Percentiles rank a stretch among this genome's conserved stretches.
Evolutionary conservation across 2,329 filamentous ascomycete species (phyloP).

Genomic region (Onygena corvina): DNA sequence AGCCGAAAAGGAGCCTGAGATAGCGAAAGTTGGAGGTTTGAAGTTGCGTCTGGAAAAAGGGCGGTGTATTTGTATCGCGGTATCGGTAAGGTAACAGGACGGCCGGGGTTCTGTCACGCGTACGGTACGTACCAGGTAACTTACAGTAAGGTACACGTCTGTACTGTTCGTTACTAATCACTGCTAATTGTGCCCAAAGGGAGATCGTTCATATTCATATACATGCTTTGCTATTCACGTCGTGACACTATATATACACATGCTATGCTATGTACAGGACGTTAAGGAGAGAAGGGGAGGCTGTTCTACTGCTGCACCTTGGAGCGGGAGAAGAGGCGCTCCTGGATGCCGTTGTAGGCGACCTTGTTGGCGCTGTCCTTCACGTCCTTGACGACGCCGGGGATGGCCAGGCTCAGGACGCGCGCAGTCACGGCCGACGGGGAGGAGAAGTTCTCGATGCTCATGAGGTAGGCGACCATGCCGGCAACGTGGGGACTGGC

Average conservation of each 20-base stretch:
- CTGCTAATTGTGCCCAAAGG: neutral
- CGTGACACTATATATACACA: too few relatives aligned
- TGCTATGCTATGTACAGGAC: too few relatives aligned
- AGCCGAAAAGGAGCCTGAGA: too few relatives aligned
- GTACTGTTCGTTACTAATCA: too few relatives aligned
- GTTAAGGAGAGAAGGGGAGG: too few relatives aligned
- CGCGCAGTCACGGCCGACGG: slow-evolving; percentile 9
- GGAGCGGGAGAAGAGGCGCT: too few relatives aligned
- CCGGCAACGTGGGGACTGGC: slow-evolving; percentile 39
- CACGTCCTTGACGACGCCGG: slow-evolving; percentile 9
- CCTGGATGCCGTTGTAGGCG: slow-evolving; percentile 11
- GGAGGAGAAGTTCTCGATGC: slow-evolving; percentile 7
- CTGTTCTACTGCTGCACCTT: too few relatives aligned
- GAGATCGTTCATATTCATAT: too few relatives aligned
- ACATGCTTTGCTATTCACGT: too few relatives aligned
- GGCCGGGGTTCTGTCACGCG: too few relatives aligned
- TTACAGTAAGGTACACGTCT: neutral
- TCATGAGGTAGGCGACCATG: slow-evolving; percentile 41
- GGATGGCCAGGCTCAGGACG: slow-evolving; percentile 9
- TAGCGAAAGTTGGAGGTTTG: too few relatives aligned
- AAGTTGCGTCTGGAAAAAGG: too few relatives aligned
- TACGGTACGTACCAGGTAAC: neutral
- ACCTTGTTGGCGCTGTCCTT: slow-evolving; percentile 10
- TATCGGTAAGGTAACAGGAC: neutral
- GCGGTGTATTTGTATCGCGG: neutral